A percentile compares a stretch with the other conserved stretches of the same genome.
phyloP scores from a whole-genome alignment of 345 rosid genomes.

The Salix koriyanagi region DNA sequence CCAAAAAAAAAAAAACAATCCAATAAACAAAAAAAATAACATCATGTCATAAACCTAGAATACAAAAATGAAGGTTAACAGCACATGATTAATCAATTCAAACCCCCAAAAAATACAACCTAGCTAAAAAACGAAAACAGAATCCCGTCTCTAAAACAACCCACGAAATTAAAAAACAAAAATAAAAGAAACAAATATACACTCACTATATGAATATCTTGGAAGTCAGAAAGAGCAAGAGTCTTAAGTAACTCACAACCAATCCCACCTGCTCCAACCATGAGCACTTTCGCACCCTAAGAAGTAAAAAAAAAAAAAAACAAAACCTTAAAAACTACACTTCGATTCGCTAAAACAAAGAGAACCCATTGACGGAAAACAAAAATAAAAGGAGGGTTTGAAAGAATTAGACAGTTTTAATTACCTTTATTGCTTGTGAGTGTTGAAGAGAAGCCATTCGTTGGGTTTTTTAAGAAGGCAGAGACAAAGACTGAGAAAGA shows the following conservation, averaged over 20 bases:
- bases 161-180: background rate
- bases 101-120: background rate
- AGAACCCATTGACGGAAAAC: background rate
- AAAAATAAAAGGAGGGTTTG: background rate
- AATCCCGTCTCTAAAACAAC: background rate
- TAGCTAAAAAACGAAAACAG: background rate
- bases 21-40: background rate
- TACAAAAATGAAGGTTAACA: background rate
- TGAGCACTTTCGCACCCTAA: slow-evolving; percentile 90
- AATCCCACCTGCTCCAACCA: slow-evolving; percentile 99
- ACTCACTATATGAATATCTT: slow-evolving; percentile 91
- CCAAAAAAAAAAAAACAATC: background rate
- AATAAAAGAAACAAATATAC: background rate
- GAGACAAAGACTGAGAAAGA: background rate
- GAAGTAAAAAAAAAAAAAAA: background rate
- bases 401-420: background rate
- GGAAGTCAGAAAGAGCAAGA: slow-evolving; percentile 88
- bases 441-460: slow-evolving; percentile 52
- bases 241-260: slow-evolving; percentile 98
- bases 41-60: background rate
- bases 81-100: background rate
- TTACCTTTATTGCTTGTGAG: slow-evolving; percentile 55
- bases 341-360: background rate
- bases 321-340: slow-evolving; percentile 1
- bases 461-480: background rate